These are phyloP conservation scores for Herpetomonas muscarum DNA, from an alignment of 208 protist genomes.

Conservation along the genomic window DNA sequence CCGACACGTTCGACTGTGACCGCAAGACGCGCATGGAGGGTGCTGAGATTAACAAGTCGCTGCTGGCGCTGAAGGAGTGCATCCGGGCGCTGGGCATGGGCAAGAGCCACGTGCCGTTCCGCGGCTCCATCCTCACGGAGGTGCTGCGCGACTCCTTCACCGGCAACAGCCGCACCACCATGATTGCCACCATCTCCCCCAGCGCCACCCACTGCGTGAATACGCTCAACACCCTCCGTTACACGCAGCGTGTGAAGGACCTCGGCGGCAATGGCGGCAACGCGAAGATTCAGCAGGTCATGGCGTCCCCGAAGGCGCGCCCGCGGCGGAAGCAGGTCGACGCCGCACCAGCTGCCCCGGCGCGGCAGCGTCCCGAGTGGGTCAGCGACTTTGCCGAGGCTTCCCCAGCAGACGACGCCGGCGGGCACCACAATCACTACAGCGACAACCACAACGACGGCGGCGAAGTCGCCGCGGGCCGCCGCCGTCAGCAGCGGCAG, in stretches of 20 bases:
- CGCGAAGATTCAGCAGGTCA: conserved; percentile 44
- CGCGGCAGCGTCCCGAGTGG: conserved; percentile 68
- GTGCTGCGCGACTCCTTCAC: conserved; percentile 96
- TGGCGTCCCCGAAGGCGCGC: conserved; percentile 12
- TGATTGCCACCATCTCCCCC: conserved; percentile 97
- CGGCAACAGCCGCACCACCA: conserved; percentile 95
- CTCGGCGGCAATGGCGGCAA: conserved; percentile 49
- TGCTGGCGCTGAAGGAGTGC: conserved; percentile 98
- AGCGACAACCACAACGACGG: conserved; percentile 5
- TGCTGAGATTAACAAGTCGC: conserved; percentile 99
- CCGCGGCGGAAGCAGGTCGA: conserved; percentile 28
- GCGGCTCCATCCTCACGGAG: conserved; percentile 97
- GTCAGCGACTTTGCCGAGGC: conserved; percentile 59
- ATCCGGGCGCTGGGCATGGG: conserved; percentile 95
- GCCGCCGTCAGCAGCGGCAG: conserved; percentile 14
- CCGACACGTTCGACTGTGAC: conserved; percentile 94
- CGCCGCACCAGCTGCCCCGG: conserved; percentile 16
- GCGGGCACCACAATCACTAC: conserved; percentile 7
- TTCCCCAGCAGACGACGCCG: conserved; percentile 16
- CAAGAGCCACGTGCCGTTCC: conserved; percentile 97
- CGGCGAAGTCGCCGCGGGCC: conserved; percentile 6
- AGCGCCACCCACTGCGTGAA: conserved; percentile 90
- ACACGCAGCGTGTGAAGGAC: conserved; percentile 97
- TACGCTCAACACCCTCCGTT: conserved; percentile 98
- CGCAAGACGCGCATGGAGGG: conserved; percentile 95